Evolutionary conservation across 2,329 filamentous ascomycete species (phyloP), one percentile per base, ranked within the genome.

Genomic region (Paecilomyces dactylethromorphus): DNA sequence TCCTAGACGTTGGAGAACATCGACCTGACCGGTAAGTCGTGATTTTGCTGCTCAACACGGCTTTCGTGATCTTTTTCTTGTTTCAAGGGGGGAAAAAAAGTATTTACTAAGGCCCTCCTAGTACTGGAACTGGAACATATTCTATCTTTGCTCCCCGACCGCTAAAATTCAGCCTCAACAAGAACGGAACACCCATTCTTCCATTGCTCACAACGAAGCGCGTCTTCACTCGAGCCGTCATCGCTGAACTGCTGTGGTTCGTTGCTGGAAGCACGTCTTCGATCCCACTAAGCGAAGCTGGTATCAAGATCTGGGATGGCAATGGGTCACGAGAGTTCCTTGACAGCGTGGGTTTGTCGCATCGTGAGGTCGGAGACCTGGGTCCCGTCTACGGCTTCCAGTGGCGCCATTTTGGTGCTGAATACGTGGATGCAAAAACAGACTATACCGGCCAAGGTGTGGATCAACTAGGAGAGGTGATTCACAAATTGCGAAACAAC

Each of bases 301-400:
- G 92, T 31, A 87, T 99, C 69, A 95, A 95, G 76, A 99, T 99
- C 73, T 99, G 94, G 94, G 94, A 99, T 72, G 93, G 92, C 68
- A 99, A 99, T 72, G 94, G 93, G 51, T 92, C 88, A 53, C 90
- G 94, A 67, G 89, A 87, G 69, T 97, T 89, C 74, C 89, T 99
- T 39, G 93, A 99, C 78, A 87, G 81, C 62, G 84, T 94, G 1
- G 93, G 93, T 0, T 83, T 97, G 6, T 80, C 82, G 0, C 87
- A 96, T 71, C 90, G 93, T 60, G 90, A 86, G 56, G 89, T 87
- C 21, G 94, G 94, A 64, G 94, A 99, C 70, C 81, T 99, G 0
- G 94, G 94, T 0, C 94, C 94, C 31, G 92, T 97, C 0, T 99
- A 99, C 72, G 94, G 94, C 1, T 99, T 99, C 78, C 94, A 99